Percentiles rank a stretch among this genome's conserved stretches.
Conservation (phyloP, 1,284 basidiomycete genomes). For the Mycosarcoma mackinlayi region DNA sequence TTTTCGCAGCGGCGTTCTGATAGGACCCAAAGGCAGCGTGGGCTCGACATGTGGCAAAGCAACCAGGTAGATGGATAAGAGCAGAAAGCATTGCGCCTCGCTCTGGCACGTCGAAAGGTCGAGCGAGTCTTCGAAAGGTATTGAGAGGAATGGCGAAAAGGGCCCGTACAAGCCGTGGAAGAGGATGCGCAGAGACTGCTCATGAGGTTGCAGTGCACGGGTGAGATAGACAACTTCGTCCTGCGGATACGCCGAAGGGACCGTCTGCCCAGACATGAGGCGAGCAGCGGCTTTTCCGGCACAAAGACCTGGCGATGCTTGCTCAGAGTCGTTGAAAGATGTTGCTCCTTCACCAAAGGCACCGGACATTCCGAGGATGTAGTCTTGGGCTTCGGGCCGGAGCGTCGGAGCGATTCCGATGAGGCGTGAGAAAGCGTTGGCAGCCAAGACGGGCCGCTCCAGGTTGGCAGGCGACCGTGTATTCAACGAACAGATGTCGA, state of each 20-base stretch:
- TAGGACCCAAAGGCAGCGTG: constrained; percentile 8
- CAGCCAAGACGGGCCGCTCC: constrained; percentile 29
- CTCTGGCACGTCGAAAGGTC: constrained; percentile 19
- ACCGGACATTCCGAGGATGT: constrained; percentile 21
- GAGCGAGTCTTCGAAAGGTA: constrained; percentile 31
- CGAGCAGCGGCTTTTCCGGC: constrained; percentile 28
- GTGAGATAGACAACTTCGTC: constrained; percentile 25
- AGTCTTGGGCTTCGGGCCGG: constrained; percentile 28
- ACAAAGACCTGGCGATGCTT: constrained; percentile 27
- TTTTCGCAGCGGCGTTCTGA: constrained; percentile 22
- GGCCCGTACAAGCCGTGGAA: constrained; percentile 42
- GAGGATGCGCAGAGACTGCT: constrained; percentile 16
- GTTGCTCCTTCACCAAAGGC: constrained; percentile 12
- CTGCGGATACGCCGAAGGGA: constrained; percentile 9
- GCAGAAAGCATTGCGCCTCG: constrained; percentile 31
- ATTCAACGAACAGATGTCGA: constrained; percentile 34
- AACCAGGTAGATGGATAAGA: constrained; percentile 35
- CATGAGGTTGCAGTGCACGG: constrained; percentile 23
- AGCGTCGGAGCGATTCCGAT: constrained; percentile 27
- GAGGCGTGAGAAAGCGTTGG: constrained; percentile 35
- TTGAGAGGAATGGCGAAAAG: constrained; percentile 42
- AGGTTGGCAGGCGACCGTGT: constrained; percentile 6
- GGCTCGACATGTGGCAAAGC: constrained; percentile 39
- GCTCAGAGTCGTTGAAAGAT: constrained; percentile 12
- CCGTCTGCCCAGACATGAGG: constrained; percentile 22